These are phyloP conservation scores for Castanospermum australe DNA, from an alignment of 306 rosid genomes.

Conservation along the genomic window DNA sequence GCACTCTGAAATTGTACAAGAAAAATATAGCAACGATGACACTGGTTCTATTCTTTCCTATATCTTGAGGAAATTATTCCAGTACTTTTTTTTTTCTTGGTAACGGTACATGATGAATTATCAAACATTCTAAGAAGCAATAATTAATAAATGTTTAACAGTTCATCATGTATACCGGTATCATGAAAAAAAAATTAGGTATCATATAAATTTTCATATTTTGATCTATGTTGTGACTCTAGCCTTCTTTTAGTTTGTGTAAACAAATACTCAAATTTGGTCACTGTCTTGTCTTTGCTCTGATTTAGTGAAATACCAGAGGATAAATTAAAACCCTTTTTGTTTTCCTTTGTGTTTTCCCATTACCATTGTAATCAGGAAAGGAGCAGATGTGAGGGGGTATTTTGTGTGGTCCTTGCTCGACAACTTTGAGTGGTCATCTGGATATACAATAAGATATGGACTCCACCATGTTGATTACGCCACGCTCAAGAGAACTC, in stretches of 20 bases:
- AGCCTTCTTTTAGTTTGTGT: background rate
- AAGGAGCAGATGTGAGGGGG: conserved; percentile 61
- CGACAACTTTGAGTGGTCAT: conserved; percentile 50
- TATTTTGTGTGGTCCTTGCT: conserved; percentile 64
- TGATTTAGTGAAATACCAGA: background rate
- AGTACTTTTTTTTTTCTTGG: no score
- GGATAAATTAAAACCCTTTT: background rate
- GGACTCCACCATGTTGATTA: conserved; percentile 47
- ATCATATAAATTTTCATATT: no score
- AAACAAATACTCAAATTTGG: background rate
- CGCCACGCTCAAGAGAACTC: conserved; percentile 47
- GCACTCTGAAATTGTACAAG: background rate
- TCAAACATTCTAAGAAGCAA: no score
- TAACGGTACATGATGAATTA: no score
- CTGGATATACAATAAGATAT: conserved; percentile 39
- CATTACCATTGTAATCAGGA: conserved; percentile 19
- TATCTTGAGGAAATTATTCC: no score
- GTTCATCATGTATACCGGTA: no score
- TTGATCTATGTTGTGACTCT: no score
- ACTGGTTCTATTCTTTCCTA: background rate
- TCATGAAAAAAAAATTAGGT: no score
- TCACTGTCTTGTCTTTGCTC: background rate
- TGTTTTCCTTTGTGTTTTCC: background rate
- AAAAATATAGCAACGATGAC: background rate
- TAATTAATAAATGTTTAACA: no score